These are phyloP conservation scores for Wickerhamomyces alni DNA, from an alignment of 805 yeast genomes.

Conservation along the genomic window DNA sequence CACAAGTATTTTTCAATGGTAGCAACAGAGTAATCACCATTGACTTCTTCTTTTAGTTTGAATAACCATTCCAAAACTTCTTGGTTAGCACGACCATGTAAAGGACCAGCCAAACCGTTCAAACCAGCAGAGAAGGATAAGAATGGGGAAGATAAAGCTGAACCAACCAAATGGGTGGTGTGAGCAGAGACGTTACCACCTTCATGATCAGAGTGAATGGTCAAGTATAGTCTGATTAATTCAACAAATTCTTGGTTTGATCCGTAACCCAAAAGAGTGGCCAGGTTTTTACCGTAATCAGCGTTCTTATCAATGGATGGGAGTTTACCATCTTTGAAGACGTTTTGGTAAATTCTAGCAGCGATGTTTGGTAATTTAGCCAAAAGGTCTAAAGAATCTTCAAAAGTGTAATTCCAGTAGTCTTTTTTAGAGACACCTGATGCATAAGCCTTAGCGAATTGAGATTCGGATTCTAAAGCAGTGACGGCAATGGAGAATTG, in stretches of 20 bases:
- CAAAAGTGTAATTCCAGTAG: constrained; percentile 80
- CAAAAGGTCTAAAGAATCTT: constrained; percentile 72
- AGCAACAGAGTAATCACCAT: constrained; percentile 63
- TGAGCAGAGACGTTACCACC: constrained; percentile 89
- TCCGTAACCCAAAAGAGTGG: constrained; percentile 51
- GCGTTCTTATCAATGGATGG: constrained; percentile 41
- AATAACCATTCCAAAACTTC: constrained; percentile 80
- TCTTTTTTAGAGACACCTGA: constrained; percentile 76
- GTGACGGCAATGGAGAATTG: constrained; percentile 80
- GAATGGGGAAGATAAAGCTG: constrained; percentile 75
- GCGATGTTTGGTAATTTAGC: constrained; percentile 82
- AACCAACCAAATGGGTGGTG: constrained; percentile 81
- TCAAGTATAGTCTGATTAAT: constrained; percentile 72
- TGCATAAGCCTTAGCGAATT: constrained; percentile 81
- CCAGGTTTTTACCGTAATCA: constrained; percentile 66
- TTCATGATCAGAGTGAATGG: constrained; percentile 85
- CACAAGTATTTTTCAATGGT: constrained; percentile 72
- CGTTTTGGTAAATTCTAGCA: constrained; percentile 78
- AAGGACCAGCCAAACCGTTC: constrained; percentile 83
- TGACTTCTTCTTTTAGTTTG: constrained; percentile 50
- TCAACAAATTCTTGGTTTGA: constrained; percentile 65
- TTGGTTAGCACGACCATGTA: constrained; percentile 85
- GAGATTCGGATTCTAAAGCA: constrained; percentile 77
- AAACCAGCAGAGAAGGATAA: constrained; percentile 76
- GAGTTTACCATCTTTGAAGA: constrained; percentile 75